Base-by-base conservation (phyloP, 352 stramenopile species). In the Pythium plurisporium region DNA sequence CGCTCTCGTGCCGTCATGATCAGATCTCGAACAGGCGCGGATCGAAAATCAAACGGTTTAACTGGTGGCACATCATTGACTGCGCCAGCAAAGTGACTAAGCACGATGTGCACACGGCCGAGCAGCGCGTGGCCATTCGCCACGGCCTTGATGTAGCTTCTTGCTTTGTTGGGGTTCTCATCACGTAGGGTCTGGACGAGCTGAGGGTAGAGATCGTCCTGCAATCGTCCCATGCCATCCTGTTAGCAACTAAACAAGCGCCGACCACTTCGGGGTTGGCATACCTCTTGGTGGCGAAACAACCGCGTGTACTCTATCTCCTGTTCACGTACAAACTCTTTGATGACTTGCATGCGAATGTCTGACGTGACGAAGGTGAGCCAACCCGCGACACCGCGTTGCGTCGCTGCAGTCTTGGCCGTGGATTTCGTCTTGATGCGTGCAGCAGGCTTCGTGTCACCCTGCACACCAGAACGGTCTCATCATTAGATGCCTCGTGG, bases 181-280 rank as follows among this genome's bases (percentile, higher is more conserved):
- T 73, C 73, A 12, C 78, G 71, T 4, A 88, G 38, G 4, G 75
- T 82, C 47, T 88, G 73, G 0, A 88, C 65, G 4, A 88, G 52
- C 33, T 88, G 78, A 30, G 75, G 78, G 26, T 84, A 82, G n/a
- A 86, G 68, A 14, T 87, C 77, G 27, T 69, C 62, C 62, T 69
- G 36, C 20, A 49, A n/a, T n/a, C n/a, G n/a, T 26, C 38, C 25
- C 25, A 19, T 8, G 14, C 9, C 19, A 29, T 29, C 9, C 38
- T 8, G 15, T 1, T 45, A 43, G 5, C 3, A 37, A 37, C 17
- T 10, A n/a, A n/a, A n/a, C n/a, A n/a, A n/a, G n/a, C n/a, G n/a
- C n/a, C n/a, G n/a, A n/a, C n/a, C n/a, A n/a, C n/a, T n/a, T n/a
- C n/a, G n/a, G n/a, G n/a, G n/a, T n/a, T n/a, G n/a, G 14, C 8